Evolutionary conservation across 2,329 filamentous ascomycete genomes (phyloP).

Genomic region (Fusarium acutatum): DNA sequence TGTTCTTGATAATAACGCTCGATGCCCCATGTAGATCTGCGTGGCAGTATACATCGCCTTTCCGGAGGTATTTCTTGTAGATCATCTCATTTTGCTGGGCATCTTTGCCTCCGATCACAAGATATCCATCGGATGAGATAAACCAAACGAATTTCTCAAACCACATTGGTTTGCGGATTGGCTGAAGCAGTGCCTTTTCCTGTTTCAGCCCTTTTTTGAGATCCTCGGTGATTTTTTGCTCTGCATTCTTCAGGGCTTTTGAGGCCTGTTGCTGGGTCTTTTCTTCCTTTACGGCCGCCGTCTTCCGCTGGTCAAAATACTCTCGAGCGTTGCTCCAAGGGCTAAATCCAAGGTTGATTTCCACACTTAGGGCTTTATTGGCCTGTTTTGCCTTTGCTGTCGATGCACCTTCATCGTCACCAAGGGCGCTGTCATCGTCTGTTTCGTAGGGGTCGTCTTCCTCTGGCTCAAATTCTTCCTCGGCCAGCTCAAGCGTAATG

Average conservation of each 20-base stretch:
- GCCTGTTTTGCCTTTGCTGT: conserved; percentile 51
- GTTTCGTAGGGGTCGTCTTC: conserved; percentile 69
- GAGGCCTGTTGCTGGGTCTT: conserved; percentile 85
- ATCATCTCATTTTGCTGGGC: conserved; percentile 89
- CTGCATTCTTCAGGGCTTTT: conserved; percentile 86
- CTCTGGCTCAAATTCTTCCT: conserved; percentile 71
- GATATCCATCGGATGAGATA: conserved; percentile 92
- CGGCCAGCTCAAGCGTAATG: conserved; percentile 80
- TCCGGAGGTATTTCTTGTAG: conserved; percentile 86
- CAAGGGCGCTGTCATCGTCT: conserved; percentile 65
- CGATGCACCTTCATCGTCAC: conserved; percentile 48
- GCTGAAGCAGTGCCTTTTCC: conserved; percentile 87
- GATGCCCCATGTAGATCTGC: conserved; percentile 87
- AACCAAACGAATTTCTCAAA: conserved; percentile 99
- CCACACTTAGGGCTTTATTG: conserved; percentile 72
- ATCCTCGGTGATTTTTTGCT: conserved; percentile 86
- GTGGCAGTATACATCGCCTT: conserved; percentile 91
- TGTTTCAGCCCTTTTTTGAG: conserved; percentile 89
- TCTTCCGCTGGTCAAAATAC: conserved; percentile 90
- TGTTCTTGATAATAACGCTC: conserved; percentile 91
- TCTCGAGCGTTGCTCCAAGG: conserved; percentile 90
- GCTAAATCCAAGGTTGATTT: conserved; percentile 83
- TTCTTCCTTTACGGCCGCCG: conserved; percentile 84
- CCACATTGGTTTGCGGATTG: conserved; percentile 86
- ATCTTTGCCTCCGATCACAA: conserved; percentile 90